phyloP scores from a whole-genome alignment of 306 rosid genomes.

The Mimosa bimucronata region DNA sequence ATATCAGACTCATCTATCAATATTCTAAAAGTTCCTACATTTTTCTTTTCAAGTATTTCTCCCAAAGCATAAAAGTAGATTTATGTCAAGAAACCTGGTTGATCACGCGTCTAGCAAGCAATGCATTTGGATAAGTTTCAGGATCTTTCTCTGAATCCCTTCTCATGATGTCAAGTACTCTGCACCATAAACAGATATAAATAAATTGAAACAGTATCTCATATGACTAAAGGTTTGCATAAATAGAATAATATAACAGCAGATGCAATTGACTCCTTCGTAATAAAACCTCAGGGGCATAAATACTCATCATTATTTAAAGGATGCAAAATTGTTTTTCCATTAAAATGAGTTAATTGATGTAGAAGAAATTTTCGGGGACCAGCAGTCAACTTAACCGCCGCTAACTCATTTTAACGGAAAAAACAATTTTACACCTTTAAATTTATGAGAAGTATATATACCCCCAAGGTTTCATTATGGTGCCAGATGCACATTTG shows the following conservation, averaged over 20 bases:
- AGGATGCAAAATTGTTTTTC: no score
- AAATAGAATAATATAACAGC: neutral
- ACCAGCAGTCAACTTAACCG: no score
- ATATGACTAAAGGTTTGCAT: neutral
- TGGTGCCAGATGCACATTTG: no score
- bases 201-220: constrained; percentile 22
- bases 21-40: constrained; percentile 4
- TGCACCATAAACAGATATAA: constrained; percentile 47
- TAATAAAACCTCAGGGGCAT: no score
- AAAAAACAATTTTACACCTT: no score
- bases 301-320: no score
- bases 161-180: constrained; percentile 89
- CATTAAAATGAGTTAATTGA: no score
- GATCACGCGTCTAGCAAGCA: constrained; percentile 74
- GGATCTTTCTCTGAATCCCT: constrained; percentile 81
- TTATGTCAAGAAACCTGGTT: constrained; percentile 56
- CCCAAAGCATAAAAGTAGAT: constrained; percentile 20
- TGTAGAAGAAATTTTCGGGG: no score
- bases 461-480: no score
- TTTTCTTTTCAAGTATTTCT: constrained; percentile 22
- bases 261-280: constrained; percentile 10
- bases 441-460: no score
- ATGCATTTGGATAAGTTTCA: constrained; percentile 59
- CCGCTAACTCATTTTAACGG: no score
- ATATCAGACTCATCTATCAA: constrained; percentile 7